These are phyloP conservation scores for Cladorrhinum sp. DNA, from an alignment of 2,329 filamentous ascomycete species.

Conservation along the genomic window DNA sequence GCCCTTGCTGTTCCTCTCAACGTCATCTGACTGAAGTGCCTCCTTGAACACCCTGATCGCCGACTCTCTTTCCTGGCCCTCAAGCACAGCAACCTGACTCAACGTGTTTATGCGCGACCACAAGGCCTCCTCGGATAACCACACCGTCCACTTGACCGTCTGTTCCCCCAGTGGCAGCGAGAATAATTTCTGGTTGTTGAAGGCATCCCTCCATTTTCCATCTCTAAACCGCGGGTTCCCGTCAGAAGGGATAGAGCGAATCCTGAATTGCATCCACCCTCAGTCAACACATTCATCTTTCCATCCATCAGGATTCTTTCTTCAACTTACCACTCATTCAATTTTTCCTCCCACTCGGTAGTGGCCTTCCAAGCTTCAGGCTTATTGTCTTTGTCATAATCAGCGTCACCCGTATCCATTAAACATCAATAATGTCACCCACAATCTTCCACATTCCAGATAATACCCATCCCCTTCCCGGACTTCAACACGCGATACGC, in stretches of 20 bases:
- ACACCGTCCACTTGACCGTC: constrained; percentile 54
- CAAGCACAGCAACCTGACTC: constrained; percentile 63
- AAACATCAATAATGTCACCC: not conserved
- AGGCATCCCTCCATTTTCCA: constrained; percentile 60
- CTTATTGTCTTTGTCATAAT: constrained; percentile 55
- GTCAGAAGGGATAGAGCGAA: constrained; percentile 52
- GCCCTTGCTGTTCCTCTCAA: constrained; percentile 57
- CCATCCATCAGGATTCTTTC: not conserved
- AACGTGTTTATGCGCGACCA: constrained; percentile 65
- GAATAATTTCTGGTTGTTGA: constrained; percentile 54
- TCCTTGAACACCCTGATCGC: constrained; percentile 52
- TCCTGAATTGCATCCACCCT: constrained; percentile 19
- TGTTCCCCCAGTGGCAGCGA: constrained; percentile 59
- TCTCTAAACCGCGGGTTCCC: constrained; percentile 64
- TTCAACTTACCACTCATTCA: constrained; percentile 51
- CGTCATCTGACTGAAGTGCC: constrained; percentile 50
- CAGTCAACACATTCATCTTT: not conserved
- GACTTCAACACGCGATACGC: constrained; percentile 65
- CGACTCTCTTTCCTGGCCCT: constrained; percentile 40
- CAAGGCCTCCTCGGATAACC: constrained; percentile 56
- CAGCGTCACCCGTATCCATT: not conserved
- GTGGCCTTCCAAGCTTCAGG: constrained; percentile 52
- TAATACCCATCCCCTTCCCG: constrained; percentile 58
- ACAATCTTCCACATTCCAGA: constrained; percentile 75
- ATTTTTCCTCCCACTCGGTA: constrained; percentile 58